These are phyloP conservation scores for Eucalyptus pauciflora DNA, from an alignment of 345 rosid species.

Conservation along the genomic window DNA sequence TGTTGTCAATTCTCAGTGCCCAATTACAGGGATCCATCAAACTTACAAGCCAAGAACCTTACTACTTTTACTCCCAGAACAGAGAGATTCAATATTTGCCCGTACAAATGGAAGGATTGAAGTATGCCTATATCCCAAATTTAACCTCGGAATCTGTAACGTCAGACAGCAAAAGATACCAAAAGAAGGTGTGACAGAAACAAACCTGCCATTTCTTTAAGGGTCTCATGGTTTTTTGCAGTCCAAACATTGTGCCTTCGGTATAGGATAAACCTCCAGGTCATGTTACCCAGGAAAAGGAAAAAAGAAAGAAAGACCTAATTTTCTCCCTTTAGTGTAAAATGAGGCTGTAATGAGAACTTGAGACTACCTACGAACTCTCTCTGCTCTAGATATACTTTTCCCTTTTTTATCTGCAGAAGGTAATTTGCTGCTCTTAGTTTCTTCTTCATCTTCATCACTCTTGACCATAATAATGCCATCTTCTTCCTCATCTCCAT, in stretches of 20 bases:
- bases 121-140: neutral
- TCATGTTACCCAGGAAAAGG: neutral
- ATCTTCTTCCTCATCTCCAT: conserved; percentile 4
- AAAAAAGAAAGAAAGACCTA: neutral
- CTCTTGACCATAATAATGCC: neutral
- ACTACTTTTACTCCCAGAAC: neutral
- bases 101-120: neutral
- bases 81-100: neutral
- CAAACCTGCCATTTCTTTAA: neutral
- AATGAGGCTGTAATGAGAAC: neutral
- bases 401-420: neutral
- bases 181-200: neutral
- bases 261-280: neutral
- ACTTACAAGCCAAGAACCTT: neutral
- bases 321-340: neutral
- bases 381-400: conserved; percentile 3
- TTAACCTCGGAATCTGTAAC: neutral
- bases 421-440: neutral
- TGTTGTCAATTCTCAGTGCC: neutral
- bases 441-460: conserved; percentile 13
- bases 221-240: neutral
- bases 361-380: neutral
- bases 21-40: neutral
- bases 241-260: neutral
- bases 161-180: neutral